Conservation (phyloP, 768 basidiomycete genomes). For the Crepidotus variabilis region DNA sequence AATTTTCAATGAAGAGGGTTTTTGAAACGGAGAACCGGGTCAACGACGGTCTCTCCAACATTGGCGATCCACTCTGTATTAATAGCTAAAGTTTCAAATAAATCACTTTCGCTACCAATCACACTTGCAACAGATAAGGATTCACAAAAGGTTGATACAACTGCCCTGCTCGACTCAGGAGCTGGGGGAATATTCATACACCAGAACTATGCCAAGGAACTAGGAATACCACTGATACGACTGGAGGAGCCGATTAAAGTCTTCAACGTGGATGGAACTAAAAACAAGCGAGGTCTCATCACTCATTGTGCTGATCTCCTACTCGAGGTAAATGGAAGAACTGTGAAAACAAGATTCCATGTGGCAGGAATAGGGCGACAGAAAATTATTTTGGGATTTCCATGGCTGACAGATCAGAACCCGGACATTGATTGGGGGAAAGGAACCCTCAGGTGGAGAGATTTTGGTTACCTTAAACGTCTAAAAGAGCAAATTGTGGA, state of each 20-base stretch:
- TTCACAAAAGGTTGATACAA: not conserved
- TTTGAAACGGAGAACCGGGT: not conserved
- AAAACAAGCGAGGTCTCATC: not conserved
- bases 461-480: too few relatives aligned
- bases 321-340: too few relatives aligned
- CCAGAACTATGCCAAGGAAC: not conserved
- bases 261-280: not conserved
- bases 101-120: slow-evolving; percentile 1
- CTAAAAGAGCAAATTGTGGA: too few relatives aligned
- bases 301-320: not conserved
- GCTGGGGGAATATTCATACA: slow-evolving; percentile 3
- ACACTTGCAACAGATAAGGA: not conserved
- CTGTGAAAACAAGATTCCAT: too few relatives aligned
- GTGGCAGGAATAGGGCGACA: too few relatives aligned
- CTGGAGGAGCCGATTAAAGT: not conserved
- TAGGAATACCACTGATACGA: not conserved
- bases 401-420: too few relatives aligned
- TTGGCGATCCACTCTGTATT: slow-evolving; percentile 2
- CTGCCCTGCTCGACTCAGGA: not conserved
- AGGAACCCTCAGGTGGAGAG: too few relatives aligned
- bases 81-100: not conserved
- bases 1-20: slow-evolving; percentile 3
- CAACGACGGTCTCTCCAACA: not conserved
- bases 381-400: too few relatives aligned
- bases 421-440: too few relatives aligned